Conservation (phyloP, 2,329 filamentous ascomycete genomes). For the Fusarium xyrophilum region DNA sequence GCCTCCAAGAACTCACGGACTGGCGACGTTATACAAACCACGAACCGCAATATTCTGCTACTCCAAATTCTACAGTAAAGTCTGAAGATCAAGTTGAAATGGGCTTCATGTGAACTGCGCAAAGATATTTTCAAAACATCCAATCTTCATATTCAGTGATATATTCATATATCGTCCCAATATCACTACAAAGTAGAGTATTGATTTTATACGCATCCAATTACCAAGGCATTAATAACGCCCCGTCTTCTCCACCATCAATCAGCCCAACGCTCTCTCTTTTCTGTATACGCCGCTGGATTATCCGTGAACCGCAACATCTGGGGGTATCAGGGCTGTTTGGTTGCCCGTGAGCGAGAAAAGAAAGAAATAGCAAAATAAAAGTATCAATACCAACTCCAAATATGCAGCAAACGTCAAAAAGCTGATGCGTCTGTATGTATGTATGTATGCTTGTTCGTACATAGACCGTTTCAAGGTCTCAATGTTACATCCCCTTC, state of each 20-base stretch:
- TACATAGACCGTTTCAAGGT: slow-evolving; percentile 38
- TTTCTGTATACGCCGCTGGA: slow-evolving; percentile 33
- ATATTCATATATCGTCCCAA: slow-evolving; percentile 24
- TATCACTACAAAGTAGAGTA: slow-evolving; percentile 32
- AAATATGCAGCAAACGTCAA: slow-evolving; percentile 17
- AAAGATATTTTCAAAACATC: neutral
- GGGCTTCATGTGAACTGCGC: neutral
- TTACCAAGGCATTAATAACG: slow-evolving; percentile 7
- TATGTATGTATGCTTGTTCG: slow-evolving; percentile 8
- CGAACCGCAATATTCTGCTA: neutral
- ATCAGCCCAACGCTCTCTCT: slow-evolving; percentile 1
- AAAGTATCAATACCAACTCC: slow-evolving; percentile 21
- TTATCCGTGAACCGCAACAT: slow-evolving; percentile 27
- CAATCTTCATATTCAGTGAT: neutral
- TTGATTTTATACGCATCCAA: slow-evolving; percentile 31
- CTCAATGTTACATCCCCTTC: slow-evolving; percentile 48
- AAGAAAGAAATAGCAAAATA: neutral
- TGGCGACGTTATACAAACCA: neutral
- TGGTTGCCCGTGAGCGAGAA: slow-evolving; percentile 8
- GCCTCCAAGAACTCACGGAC: neutral
- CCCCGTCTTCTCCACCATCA: slow-evolving; percentile 5
- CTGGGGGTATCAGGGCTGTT: slow-evolving; percentile 36
- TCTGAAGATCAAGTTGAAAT: neutral
- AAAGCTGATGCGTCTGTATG: slow-evolving; percentile 9
- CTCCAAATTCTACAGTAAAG: neutral